Evolutionary conservation across 331 rosid species (phyloP), one percentile per base, ranked within the genome.

Genomic region (Telfairia occidentalis): DNA sequence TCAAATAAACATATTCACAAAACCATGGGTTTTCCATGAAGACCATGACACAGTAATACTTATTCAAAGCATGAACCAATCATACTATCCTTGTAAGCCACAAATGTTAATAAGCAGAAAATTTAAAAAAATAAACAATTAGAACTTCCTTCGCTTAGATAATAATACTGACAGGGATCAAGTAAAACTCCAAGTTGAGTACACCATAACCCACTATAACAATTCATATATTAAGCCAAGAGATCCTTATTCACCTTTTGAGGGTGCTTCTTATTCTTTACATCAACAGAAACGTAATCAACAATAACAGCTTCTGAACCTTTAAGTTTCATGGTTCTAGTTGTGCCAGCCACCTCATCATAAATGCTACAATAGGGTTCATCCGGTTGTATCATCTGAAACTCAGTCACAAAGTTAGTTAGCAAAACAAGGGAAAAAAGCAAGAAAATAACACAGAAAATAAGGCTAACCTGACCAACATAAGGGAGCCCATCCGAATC

Each of bases 401-500:
- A 84, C 29, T 43, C 7, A n/a, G 11, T 38, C 45, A 72, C 8
- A 53, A 45, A 63, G 45, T n/a, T 21, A 57, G 75, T 74, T 12
- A 76, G 63, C 32, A 71, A 43, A 34, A 30, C 23, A 38, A 38
- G 12, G 45, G n/a, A 23, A 15, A 54, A 37, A 60, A 61, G 8
- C 9, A 28, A 40, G 71, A 80, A 55, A 32, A 48, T 10, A 55
- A 73, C 55, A 74, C 35, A 73, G 49, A 37, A 55, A 12, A 46
- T 38, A 49, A 35, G 38, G 64, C 90, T 80, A 80, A 95, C 98
- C 98, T 95, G 98, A 75, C 98, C 98, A 86, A 95, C 97, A 84
- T 86, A 83, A 67, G 98, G 98, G 74, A 95, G 98, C 73, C 98
- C 98, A 83, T 95, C 98, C 35, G 89, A 83, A 84, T 91, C 98